phyloP scores from a whole-genome alignment of 2,329 filamentous ascomycete species.

The Fusarium nygamai region DNA sequence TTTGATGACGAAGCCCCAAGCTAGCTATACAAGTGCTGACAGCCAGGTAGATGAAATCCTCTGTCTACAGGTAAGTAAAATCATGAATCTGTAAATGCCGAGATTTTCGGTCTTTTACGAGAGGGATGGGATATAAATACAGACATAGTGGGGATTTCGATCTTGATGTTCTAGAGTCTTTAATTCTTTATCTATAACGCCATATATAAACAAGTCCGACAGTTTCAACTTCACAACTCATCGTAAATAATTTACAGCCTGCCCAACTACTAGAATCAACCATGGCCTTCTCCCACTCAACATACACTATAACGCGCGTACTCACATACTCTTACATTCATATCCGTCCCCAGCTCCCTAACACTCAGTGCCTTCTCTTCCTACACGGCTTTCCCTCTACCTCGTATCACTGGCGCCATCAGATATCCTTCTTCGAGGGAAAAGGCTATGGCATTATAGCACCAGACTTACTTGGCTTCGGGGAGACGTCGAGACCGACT shows the following conservation, averaged over 20 bases:
- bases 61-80: rapidly evolving
- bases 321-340: not conserved
- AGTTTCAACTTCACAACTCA: too few species aligned
- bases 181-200: rapidly evolving
- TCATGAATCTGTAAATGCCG: not conserved
- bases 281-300: not conserved
- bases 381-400: not conserved
- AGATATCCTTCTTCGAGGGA: not conserved
- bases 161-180: not conserved
- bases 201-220: too few species aligned
- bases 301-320: rapidly evolving
- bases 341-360: not conserved
- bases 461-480: not conserved
- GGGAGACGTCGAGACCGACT: not conserved
- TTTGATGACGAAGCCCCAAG: not conserved
- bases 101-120: not conserved
- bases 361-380: not conserved
- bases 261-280: not conserved
- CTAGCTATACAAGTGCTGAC: too few species aligned
- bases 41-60: rapidly evolving
- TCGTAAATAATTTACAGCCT: not conserved
- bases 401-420: not conserved
- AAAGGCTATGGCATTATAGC: not conserved
- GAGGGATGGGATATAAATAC: not conserved
- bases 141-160: rapidly evolving